Evolutionary conservation across 441 rosid genomes (phyloP).

Genomic region (Pelargonium fulgidum): DNA sequence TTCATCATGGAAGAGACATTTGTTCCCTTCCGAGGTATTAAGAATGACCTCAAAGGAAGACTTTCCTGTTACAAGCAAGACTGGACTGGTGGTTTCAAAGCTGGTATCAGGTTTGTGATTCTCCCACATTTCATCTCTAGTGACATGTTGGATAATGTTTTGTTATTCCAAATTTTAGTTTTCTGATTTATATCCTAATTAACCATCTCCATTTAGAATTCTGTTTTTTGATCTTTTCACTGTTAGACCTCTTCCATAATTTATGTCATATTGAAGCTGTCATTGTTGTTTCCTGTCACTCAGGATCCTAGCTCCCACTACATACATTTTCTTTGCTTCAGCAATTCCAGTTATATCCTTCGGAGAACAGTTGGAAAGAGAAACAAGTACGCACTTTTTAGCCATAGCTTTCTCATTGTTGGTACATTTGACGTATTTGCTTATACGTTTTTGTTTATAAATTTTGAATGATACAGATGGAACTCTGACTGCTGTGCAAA

Average conservation of each 20-base stretch:
- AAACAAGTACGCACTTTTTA: slow-evolving; percentile 35
- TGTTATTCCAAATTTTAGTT: background rate
- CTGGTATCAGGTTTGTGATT: slow-evolving; percentile 58
- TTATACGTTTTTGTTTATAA: slow-evolving; percentile 11
- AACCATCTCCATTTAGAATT: slow-evolving; percentile 10
- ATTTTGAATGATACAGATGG: slow-evolving; percentile 41
- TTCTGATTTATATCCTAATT: slow-evolving; percentile 8
- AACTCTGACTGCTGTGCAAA: slow-evolving; percentile 65
- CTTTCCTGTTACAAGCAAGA: slow-evolving; percentile 73
- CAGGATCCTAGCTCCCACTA: slow-evolving; percentile 77
- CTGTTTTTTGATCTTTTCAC: background rate
- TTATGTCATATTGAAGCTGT: slow-evolving; percentile 13
- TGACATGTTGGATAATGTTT: slow-evolving; percentile 3
- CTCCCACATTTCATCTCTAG: slow-evolving; percentile 10
- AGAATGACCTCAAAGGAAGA: slow-evolving; percentile 64
- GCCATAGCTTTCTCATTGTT: slow-evolving; percentile 8
- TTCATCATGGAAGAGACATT: slow-evolving; percentile 69
- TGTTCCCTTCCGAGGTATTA: slow-evolving; percentile 74
- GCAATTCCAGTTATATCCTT: slow-evolving; percentile 80
- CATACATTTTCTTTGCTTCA: slow-evolving; percentile 76
- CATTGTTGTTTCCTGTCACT: slow-evolving; percentile 19
- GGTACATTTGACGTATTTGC: slow-evolving; percentile 12
- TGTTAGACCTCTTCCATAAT: background rate
- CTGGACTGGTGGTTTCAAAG: slow-evolving; percentile 61
- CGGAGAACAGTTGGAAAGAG: slow-evolving; percentile 70